These are phyloP conservation scores for Calonectria henricotiae DNA, from an alignment of 2,329 filamentous ascomycete genomes.

Conservation along the genomic window DNA sequence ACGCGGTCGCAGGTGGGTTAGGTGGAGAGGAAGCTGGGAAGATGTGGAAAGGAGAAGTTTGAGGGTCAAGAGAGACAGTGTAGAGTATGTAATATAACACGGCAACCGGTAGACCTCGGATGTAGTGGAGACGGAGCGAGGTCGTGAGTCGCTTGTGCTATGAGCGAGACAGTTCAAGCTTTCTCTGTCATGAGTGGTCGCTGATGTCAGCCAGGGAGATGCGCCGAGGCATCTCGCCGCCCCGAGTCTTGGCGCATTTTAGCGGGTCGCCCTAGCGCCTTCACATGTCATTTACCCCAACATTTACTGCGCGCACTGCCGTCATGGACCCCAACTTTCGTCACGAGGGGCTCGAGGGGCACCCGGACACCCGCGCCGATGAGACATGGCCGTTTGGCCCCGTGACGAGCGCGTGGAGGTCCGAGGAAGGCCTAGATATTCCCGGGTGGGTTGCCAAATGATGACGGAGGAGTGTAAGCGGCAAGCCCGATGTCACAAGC, in stretches of 20 bases:
- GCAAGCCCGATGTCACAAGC: conserved; percentile 1
- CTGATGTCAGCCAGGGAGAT: conserved; percentile 49
- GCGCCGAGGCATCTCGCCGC: conserved; percentile 54
- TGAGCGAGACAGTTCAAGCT: conserved; percentile 40
- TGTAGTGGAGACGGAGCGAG: conserved; percentile 45
- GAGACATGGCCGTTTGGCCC: conserved; percentile 5
- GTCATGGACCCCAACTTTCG: conserved; percentile 35
- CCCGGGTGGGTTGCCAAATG: conserved; percentile 10
- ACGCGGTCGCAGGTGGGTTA: background rate
- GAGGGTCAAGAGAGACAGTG: conserved; percentile 21
- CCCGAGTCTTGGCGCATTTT: conserved; percentile 44
- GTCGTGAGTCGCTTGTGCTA: conserved; percentile 33
- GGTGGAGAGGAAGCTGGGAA: background rate
- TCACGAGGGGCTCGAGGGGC: conserved; percentile 42
- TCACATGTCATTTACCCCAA: conserved; percentile 55
- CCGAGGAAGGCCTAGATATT: conserved; percentile 14
- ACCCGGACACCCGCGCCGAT: background rate
- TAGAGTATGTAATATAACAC: conserved; percentile 44
- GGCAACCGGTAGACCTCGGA: conserved; percentile 51
- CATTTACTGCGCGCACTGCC: conserved; percentile 45
- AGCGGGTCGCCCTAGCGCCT: conserved; percentile 46
- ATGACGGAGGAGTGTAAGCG: conserved; percentile 14
- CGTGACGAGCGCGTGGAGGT: background rate
- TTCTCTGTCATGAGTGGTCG: conserved; percentile 40
- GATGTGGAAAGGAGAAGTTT: conserved; percentile 18